These are phyloP conservation scores for Ampelomyces quisqualis DNA, from an alignment of 2,329 filamentous ascomycete species.

Conservation along the genomic window DNA sequence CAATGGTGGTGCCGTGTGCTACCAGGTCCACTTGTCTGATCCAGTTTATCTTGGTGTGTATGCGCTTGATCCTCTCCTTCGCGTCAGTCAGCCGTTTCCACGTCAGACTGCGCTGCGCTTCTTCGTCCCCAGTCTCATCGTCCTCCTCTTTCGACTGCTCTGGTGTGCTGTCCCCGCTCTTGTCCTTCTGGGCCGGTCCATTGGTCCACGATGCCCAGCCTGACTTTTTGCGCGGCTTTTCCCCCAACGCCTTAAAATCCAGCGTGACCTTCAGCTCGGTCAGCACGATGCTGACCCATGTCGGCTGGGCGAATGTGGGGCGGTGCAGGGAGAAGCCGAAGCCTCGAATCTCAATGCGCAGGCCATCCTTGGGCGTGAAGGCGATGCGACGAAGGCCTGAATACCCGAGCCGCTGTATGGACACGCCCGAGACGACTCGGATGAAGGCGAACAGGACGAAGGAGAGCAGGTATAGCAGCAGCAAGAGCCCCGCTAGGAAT, in stretches of 20 bases:
- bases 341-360: constrained; percentile 85
- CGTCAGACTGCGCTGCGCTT: constrained; percentile 62
- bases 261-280: constrained; percentile 82
- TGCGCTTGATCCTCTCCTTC: constrained; percentile 81
- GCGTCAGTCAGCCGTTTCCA: constrained; percentile 77
- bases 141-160: constrained; percentile 18
- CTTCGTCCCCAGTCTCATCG: constrained; percentile 35
- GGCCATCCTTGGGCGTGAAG: constrained; percentile 84
- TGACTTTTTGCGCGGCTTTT: constrained; percentile 36
- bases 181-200: constrained; percentile 25
- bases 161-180: constrained; percentile 21
- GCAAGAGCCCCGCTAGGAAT: constrained; percentile 80
- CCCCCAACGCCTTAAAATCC: constrained; percentile 66
- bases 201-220: constrained; percentile 38
- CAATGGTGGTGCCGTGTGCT: constrained; percentile 75
- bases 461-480: constrained; percentile 84
- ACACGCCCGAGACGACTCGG: constrained; percentile 88
- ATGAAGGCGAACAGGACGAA: constrained; percentile 93
- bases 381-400: constrained; percentile 87
- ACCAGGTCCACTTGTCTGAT: constrained; percentile 86
- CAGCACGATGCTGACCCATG: constrained; percentile 89
- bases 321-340: constrained; percentile 86
- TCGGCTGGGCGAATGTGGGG: constrained; percentile 94
- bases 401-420: constrained; percentile 92
- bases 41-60: constrained; percentile 87